Base-by-base conservation (phyloP, 2,329 filamentous ascomycete species). In the Pseudopithomyces chartarum region DNA sequence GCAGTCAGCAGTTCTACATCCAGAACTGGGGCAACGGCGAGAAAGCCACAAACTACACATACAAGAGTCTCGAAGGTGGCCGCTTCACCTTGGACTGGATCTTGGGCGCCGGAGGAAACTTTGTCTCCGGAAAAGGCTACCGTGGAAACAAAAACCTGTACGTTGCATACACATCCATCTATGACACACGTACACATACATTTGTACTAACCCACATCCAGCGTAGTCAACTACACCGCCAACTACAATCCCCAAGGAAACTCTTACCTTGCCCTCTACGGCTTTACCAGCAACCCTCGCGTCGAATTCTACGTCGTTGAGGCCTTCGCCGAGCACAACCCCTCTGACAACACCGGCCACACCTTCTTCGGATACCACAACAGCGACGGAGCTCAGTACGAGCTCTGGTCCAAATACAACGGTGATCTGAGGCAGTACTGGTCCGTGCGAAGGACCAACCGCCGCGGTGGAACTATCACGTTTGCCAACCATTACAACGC, bases 271-370 rank as follows among this genome's bases (percentile, higher is more conserved):
- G 67, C 82, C n/a, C 67, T 85, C 29, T 85, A 85, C 62, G 82
- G 82, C 33, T 85, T 82, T 81, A 81, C 79, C 2, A 74, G 67
- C 6, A 77, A 75, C 62, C 80, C 80, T 0, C 70, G 82, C 19
- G 74, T 84, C 62, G 82, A 84, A 61, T 84, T 83, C 73, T 84
- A 84, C 71, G 78, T 85, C 54, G 73, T 84, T 57, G 82, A 85
- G 56, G 71, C 75, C 12, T 79, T 52, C 32, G 50, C 38, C 22
- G 12, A 7, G 78, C 64, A 52, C 40, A 52, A 52, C 20, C 79
- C 78, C 46, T 77, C 76, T 29, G 77, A 82, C 59, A 73, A 79
- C 15, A 26, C 50, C 8, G 50, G 15, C 8, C 50, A 52, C 12
- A 44, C 38, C 10, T 52, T 52, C 39, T 52, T 44, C 26, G 50